Evolutionary conservation across 2,329 filamentous ascomycete genomes (phyloP).

Genomic region (Didymella glomerata): DNA sequence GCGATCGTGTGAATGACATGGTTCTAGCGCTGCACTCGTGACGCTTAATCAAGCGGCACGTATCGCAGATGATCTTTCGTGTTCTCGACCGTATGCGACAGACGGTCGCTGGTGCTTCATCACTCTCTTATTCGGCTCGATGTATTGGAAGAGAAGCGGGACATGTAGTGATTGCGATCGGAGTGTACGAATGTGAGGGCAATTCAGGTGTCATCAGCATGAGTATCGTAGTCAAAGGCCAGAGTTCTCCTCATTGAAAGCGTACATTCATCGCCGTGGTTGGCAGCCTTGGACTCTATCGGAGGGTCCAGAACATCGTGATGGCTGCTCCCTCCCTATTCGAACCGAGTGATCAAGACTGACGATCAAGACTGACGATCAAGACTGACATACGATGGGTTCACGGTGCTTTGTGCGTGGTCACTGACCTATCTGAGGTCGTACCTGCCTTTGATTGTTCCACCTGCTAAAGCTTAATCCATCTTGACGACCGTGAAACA

Average conservation of each 20-base stretch:
- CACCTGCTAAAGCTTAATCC: conserved; percentile 3
- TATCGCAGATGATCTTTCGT: neutral
- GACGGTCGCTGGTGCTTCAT: neutral
- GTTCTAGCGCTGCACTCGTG: neutral
- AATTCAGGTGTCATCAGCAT: neutral
- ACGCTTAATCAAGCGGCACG: neutral
- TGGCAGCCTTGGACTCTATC: neutral
- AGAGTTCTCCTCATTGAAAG: neutral
- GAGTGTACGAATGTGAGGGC: neutral
- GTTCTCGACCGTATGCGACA: neutral
- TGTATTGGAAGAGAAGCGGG: neutral
- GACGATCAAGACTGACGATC: too few species aligned
- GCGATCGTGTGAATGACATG: neutral
- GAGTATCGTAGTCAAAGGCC: neutral
- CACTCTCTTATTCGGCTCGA: neutral
- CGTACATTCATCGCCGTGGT: neutral
- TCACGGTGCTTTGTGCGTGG: neutral
- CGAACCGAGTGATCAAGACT: neutral
- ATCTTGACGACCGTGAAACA: neutral
- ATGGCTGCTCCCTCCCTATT: neutral
- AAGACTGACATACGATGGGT: neutral
- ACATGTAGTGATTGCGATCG: neutral
- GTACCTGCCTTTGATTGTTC: conserved; percentile 1
- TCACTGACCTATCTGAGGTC: neutral
- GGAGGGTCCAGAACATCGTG: neutral